Evolutionary conservation across 495 filamentous ascomycete species (phyloP), one percentile per base, ranked within the genome.

Genomic region (Saxophila tyrrhenica): DNA sequence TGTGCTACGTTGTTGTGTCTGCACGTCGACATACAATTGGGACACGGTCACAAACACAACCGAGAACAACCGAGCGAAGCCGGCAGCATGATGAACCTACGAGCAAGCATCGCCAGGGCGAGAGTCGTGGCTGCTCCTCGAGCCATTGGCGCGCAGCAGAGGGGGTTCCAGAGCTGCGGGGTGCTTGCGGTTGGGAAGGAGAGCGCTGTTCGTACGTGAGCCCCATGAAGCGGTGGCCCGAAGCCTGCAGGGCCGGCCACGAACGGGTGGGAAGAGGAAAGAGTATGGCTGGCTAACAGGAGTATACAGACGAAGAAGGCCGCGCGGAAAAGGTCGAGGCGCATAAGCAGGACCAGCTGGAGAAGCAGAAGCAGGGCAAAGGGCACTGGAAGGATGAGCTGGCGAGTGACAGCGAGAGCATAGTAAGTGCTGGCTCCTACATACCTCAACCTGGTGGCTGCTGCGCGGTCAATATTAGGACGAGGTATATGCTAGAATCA

Each of bases 381-480:
- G 85, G 73, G 13, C 77, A 88, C 59, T 94, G 89, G 89, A 85
- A 85, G 68, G 72, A 81, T 19, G 83, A 86, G 64, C 69, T 95
- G 51, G 86, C 86, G 3, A 86, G 80, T 55, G 78, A 86, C 65
- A 87, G 83, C 62, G 89, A 95, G 75, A 82, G 83, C 58, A 81
- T 80, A 62, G 81, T 95, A 78, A 25, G 68, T 35, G 23, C 29
- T 23, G 48, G n/a, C n/a, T n/a, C n/a, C n/a, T n/a, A n/a, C n/a
- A n/a, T n/a, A n/a, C n/a, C n/a, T n/a, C n/a, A n/a, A n/a, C n/a
- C n/a, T n/a, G n/a, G n/a, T n/a, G n/a, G n/a, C n/a, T n/a, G n/a
- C n/a, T n/a, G n/a, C n/a, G n/a, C n/a, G n/a, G n/a, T n/a, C n/a
- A n/a, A n/a, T n/a, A n/a, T n/a, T n/a, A n/a, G n/a, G n/a, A n/a